Evolutionary conservation across 495 filamentous ascomycete species (phyloP), one percentile per base, ranked within the genome.

Genomic region (Niebla homalea): DNA sequence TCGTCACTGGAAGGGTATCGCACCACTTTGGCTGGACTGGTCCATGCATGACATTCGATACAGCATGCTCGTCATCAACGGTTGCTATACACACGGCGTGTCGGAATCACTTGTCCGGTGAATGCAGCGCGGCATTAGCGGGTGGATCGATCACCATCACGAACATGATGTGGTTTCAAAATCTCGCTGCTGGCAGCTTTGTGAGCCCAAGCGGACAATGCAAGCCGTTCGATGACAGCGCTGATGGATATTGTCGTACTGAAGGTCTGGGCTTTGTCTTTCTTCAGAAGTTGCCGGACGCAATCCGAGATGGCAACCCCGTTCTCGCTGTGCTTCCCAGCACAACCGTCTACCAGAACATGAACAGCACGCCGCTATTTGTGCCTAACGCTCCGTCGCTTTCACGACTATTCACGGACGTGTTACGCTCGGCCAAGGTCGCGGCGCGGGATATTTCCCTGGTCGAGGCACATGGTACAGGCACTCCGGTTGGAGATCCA

Each of bases 391-490:
- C 71, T 1, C 66, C 70, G 0, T 83, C 83, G 0, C 76, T 86
- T 51, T 73, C 76, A 2, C 51, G 66, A 0, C 61, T 87, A 0
- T 86, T 78, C 48, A 52, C 58, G 1, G 61, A 73, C 5, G 78
- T 86, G 5, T 64, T 80, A 3, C 59, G 70, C 6, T 60, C 75
- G 12, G 75, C 82, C 1, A 68, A 71, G 15, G 67, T 87, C 6
- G 69, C 77, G 41, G 77, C 84, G 1, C 64, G 67, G 4, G 75
- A 87, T 45, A 70, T 88, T 35, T 75, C 75, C 46, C 76, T 86
- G 29, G 78, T 89, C 5, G 85, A 89, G 59, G 83, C 83, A 60
- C 85, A 89, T 58, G 84, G 84, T 6, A 88, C 84, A 3, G 84
- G 84, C 0, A 87, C 84, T 0, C 76, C 78, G 49, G 81, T 78